A percentile compares a stretch with the other conserved stretches of the same genome.
Evolutionary conservation across 768 basidiomycete genomes (phyloP).

Genomic region (Wakefieldia striispora): DNA sequence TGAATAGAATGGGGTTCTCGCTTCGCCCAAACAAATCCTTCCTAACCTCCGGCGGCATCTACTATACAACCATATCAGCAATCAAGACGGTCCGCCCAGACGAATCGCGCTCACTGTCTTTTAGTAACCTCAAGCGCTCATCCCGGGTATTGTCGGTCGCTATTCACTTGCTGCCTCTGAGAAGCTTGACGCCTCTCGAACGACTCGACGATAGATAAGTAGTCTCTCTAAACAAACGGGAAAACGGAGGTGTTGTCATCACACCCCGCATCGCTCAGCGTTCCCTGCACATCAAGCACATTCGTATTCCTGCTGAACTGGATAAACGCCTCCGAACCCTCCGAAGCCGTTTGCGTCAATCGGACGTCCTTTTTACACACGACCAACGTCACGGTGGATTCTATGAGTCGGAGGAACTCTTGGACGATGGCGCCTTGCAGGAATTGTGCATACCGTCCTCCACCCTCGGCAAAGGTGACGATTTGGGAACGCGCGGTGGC

Average conservation of each 20-base stretch:
- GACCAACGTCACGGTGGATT: constrained; percentile 64
- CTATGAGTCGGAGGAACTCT: constrained; percentile 81
- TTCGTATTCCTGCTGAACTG: constrained; percentile 74
- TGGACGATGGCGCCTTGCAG: constrained; percentile 84
- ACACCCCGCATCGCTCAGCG: constrained; percentile 67
- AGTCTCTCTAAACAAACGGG: not conserved
- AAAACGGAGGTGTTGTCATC: constrained; percentile 29
- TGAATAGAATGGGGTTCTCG: constrained; percentile 88
- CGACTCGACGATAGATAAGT: constrained; percentile 35
- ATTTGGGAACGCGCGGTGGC: constrained; percentile 62
- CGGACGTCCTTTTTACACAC: constrained; percentile 67
- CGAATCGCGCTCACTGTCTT: constrained; percentile 62
- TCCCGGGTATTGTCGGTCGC: constrained; percentile 93
- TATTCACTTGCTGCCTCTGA: constrained; percentile 72
- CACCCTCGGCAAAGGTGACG: constrained; percentile 58
- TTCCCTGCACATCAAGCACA: constrained; percentile 55
- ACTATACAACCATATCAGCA: not conserved
- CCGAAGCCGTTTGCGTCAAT: constrained; percentile 59
- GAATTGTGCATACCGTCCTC: constrained; percentile 74
- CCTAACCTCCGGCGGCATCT: constrained; percentile 97
- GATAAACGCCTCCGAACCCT: constrained; percentile 55
- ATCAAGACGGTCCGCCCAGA: not conserved
- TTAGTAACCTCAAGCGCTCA: constrained; percentile 82
- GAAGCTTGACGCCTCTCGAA: constrained; percentile 82
- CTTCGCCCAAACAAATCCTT: constrained; percentile 86